Percentiles rank a stretch among this genome's conserved stretches.
Conservation (phyloP, 495 filamentous ascomycete genomes). For the Lentithecium fluviatile region DNA sequence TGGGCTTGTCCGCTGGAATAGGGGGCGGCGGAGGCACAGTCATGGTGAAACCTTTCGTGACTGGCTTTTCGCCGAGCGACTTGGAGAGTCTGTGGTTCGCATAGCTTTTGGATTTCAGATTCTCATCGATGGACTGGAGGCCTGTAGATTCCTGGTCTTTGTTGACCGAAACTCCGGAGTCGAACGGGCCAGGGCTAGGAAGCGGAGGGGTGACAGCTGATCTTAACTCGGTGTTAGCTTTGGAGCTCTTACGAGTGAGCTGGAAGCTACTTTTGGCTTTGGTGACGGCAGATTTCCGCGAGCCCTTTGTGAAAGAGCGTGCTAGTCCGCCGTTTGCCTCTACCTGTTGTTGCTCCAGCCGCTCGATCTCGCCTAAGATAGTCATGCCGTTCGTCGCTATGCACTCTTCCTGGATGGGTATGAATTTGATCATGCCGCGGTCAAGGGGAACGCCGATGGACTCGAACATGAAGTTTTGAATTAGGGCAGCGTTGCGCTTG, state of each 20-base stretch:
- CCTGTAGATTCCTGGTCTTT: slow-evolving; percentile 3
- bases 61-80: slow-evolving; percentile 1
- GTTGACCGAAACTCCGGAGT: slow-evolving; percentile 22
- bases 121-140: slow-evolving; percentile 7
- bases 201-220: slow-evolving; percentile 16
- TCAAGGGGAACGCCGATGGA: slow-evolving; percentile 60
- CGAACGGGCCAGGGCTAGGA: slow-evolving; percentile 30
- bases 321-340: slow-evolving; percentile 41
- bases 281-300: slow-evolving; percentile 19
- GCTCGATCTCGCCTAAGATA: slow-evolving; percentile 64
- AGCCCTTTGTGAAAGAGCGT: slow-evolving; percentile 29
- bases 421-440: slow-evolving; percentile 69
- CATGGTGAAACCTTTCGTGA: not conserved
- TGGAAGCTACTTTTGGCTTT: slow-evolving; percentile 32
- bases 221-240: not conserved
- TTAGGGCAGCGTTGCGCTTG: slow-evolving; percentile 73
- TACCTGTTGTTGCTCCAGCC: slow-evolving; percentile 49
- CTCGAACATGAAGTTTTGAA: slow-evolving; percentile 67
- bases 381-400: slow-evolving; percentile 70
- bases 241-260: slow-evolving; percentile 24
- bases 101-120: not conserved
- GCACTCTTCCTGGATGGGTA: slow-evolving; percentile 66
- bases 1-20: slow-evolving; percentile 17
- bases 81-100: slow-evolving; percentile 4
- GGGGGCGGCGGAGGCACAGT: slow-evolving; percentile 26